Conservation (phyloP, 2,329 filamentous ascomycete genomes). For the Magnaporthiopsis rhizophila region DNA sequence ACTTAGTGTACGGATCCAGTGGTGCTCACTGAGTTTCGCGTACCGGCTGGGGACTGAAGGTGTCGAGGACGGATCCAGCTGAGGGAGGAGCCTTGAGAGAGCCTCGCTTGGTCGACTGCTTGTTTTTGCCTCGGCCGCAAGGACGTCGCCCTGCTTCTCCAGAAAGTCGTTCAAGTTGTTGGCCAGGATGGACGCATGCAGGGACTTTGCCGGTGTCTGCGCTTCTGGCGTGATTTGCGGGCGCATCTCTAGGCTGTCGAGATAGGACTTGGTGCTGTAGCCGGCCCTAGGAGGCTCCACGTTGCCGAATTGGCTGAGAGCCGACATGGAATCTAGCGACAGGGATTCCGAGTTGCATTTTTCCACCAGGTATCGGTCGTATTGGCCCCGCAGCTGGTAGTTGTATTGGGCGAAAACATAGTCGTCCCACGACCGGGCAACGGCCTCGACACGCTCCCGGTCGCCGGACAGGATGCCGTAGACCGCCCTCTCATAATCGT, state of each 20-base stretch:
- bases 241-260: constrained; percentile 1
- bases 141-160: constrained; percentile 47
- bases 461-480: constrained; percentile 89
- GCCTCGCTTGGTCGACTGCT: constrained; percentile 1
- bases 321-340: not conserved
- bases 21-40: constrained; percentile 48
- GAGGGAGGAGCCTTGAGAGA: constrained; percentile 3
- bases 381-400: constrained; percentile 17
- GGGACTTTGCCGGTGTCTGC: constrained; percentile 58
- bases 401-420: constrained; percentile 17
- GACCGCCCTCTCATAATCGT: constrained; percentile 79
- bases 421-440: constrained; percentile 42
- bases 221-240: constrained; percentile 32
- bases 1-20: constrained; percentile 59
- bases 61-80: not conserved
- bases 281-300: constrained; percentile 3
- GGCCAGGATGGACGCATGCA: constrained; percentile 69
- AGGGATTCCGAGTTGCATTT: constrained; percentile 13
- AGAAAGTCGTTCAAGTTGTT: constrained; percentile 50
- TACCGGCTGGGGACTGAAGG: constrained; percentile 28
- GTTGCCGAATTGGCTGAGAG: not conserved
- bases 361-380: constrained; percentile 16
- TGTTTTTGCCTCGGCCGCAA: constrained; percentile 34
- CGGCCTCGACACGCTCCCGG: constrained; percentile 60
- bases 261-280: constrained; percentile 1